Base-by-base conservation (phyloP, 1,284 basidiomycete genomes). In the Ustilago curta region DNA sequence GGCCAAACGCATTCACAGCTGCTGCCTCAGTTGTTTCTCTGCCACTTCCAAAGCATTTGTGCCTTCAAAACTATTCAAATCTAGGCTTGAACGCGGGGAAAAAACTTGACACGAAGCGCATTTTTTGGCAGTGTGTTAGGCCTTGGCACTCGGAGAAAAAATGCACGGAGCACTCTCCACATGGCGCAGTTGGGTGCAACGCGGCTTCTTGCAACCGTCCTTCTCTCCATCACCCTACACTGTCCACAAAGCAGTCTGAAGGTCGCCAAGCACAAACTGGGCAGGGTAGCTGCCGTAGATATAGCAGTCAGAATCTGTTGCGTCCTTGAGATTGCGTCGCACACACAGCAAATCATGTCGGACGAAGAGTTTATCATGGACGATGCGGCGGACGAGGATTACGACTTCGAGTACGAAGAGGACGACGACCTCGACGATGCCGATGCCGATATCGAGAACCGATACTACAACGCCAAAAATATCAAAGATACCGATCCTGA, bases 381-480 rank as follows among this genome's bases (percentile, higher is more conserved):
- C 43, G 83, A 84, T 75, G 81, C 77, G 8, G 75, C 81, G 9
- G 83, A 84, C 29, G 83, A 84, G 93, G 94, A 97, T 84, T 97
- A 97, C 86, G 94, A 91, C 80, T 98, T 98, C 85, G 94, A 97
- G 86, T 99, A 83, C 54, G 83, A 84, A 58, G 80, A 97, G 85
- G 95, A 95, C 85, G 86, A 85, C n/a, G 88, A 88, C 27, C 72
- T 77, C 31, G 74, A 77, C 32, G 94, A 91, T 11, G 93, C 89
- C 43, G 92, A 90, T 64, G 93, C 91, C n/a, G 95, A 97, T 85
- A 90, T 97, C 48, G 97, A 99, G 88, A 99, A 99, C 84, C 91
- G 95, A 89, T 99, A 99, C 87, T 99, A 99, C 86, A 92, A 91
- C 55, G 97, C 97, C 12, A 99, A 99, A 85, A 91, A 94, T 43